Evolutionary conservation across 768 basidiomycete species (phyloP), one percentile per base, ranked within the genome.

Genomic region (Psilocybe cubensis): DNA sequence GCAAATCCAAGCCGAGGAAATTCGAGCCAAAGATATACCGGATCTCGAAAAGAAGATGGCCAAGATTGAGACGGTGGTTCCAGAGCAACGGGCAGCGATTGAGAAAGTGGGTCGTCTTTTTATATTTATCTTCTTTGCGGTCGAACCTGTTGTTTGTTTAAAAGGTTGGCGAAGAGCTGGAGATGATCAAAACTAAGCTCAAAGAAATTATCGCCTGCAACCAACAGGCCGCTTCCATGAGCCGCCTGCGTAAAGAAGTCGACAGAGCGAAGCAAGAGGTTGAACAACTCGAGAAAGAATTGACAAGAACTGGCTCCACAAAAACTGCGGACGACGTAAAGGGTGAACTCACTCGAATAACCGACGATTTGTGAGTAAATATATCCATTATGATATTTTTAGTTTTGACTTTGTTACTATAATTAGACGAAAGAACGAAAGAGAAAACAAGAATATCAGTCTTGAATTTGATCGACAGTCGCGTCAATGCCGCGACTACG

Each of bases 251-350:
- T 52, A 77, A 74, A 63, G 87, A 92, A 61, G 70, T 86, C 31
- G 78, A 83, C 52, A 77, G 77, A 12, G 79, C 93, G 17, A 77
- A 80, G 51, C 74, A 80, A 40, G 92, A 94, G 35, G 82, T 89
- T 43, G 59, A 69, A 8, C 74, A 77, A 45, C 74, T 94, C n/a
- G n/a, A n/a, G n/a, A n/a, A n/a, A 43, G 92, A 97, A 70, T 74
- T 75, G 45, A 85, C 80, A 18, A 73, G 81, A 6, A 86, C 86
- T 2, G 96, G 95, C 2, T 89, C 88, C 29, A 82, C 84, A 12
- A 92, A 86, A 71, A 94, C 95, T 1, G 83, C 84, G 0, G 91
- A 94, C 44, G 94, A 96, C 45, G 88, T 98, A 14, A 91, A 98
- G 69, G 73, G 64, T 23, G 88, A 97, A 66, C 76, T 97, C 5